Evolutionary conservation across 257 asterid species (phyloP).

Genomic region (Prunella vulgaris): DNA sequence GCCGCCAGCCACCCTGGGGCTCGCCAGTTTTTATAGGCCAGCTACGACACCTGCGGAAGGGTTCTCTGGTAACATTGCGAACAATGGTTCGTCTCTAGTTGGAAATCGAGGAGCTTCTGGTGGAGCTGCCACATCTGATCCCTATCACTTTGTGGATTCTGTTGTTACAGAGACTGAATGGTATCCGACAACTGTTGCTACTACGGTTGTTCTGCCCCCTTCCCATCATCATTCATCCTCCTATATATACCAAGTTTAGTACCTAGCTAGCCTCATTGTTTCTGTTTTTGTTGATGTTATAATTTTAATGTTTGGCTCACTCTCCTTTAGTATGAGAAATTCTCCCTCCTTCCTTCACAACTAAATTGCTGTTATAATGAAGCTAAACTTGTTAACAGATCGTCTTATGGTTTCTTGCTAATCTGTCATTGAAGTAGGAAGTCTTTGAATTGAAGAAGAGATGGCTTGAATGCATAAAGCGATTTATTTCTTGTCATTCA

Average conservation of each 20-base stretch:
- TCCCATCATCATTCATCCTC: slow-evolving; percentile 37
- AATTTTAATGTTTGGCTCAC: neutral
- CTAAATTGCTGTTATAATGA: neutral
- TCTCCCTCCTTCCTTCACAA: neutral
- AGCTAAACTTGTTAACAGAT: neutral
- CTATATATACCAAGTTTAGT: slow-evolving; percentile 35
- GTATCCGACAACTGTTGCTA: slow-evolving; percentile 28
- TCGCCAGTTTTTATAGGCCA: slow-evolving; percentile 43
- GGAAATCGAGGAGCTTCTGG: slow-evolving; percentile 20
- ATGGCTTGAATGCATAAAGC: neutral
- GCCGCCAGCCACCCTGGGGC: slow-evolving; percentile 28
- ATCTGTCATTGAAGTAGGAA: neutral
- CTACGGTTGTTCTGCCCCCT: slow-evolving; percentile 6
- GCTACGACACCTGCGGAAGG: slow-evolving; percentile 45
- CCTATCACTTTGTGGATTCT: slow-evolving; percentile 65
- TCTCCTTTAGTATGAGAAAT: neutral
- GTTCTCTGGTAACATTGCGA: slow-evolving; percentile 31
- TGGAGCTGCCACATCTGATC: slow-evolving; percentile 32
- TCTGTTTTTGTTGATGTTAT: neutral
- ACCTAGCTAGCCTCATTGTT: neutral
- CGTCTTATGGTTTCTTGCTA: neutral
- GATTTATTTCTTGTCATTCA: neutral
- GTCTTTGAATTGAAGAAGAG: neutral
- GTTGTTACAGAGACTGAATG: slow-evolving; percentile 38
- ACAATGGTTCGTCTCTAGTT: slow-evolving; percentile 25